A percentile compares a stretch with the other conserved stretches of the same genome.
Conservation (phyloP, 345 rosid genomes). For the Laguncularia racemosa region DNA sequence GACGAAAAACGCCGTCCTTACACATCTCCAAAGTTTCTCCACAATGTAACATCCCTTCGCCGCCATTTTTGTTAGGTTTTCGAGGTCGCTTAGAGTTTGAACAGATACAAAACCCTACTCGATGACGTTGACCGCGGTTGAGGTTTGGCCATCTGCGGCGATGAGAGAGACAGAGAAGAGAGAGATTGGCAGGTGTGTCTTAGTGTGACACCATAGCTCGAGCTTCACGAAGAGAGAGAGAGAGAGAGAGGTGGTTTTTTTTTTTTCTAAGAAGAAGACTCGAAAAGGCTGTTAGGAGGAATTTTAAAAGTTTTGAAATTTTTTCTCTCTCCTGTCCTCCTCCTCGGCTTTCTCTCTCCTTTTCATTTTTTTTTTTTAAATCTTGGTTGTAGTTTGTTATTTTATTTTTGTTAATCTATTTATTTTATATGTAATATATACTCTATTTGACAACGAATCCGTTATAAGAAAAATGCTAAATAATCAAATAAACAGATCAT, state of each 20-base stretch:
- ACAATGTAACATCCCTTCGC: conserved; percentile 36
- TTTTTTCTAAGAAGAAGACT: too few species aligned
- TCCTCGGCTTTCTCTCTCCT: neutral
- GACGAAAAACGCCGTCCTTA: conserved; percentile 71
- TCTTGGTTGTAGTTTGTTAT: neutral
- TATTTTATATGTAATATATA: too few species aligned
- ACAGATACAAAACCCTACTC: conserved; percentile 22
- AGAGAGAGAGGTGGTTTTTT: neutral
- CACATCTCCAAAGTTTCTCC: conserved; percentile 62
- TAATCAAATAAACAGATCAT: too few species aligned
- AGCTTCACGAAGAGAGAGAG: conserved; percentile 6
- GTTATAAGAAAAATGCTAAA: too few species aligned
- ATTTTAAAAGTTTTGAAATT: conserved; percentile 7
- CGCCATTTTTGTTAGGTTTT: conserved; percentile 21
- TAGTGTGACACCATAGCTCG: conserved; percentile 17
- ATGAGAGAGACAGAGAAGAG: neutral
- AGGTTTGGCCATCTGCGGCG: conserved; percentile 20
- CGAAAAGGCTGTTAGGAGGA: neutral
- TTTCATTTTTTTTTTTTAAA: neutral
- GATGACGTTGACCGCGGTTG: conserved; percentile 9
- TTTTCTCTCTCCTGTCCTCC: conserved; percentile 7
- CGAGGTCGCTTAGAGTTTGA: neutral
- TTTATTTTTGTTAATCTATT: too few species aligned
- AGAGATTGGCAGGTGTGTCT: neutral
- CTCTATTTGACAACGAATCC: too few species aligned